Base-by-base conservation (phyloP, 768 basidiomycete species). In the Suillus decipiens region DNA sequence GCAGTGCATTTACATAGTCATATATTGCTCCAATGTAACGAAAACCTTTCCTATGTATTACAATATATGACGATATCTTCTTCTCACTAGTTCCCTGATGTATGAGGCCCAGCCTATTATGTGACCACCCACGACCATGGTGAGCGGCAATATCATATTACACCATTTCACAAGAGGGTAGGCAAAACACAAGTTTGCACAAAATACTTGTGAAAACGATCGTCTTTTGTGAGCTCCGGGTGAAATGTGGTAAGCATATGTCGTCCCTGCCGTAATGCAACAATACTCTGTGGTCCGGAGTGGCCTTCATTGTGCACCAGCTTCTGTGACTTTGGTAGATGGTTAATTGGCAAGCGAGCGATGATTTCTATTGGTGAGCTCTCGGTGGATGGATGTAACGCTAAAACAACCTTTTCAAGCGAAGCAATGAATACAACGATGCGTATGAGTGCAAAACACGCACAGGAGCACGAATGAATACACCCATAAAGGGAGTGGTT, bases 401-500 rank as follows among this genome's bases (percentile, higher is more conserved):
- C 74, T 19, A 88, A 76, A 3, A 94, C 80, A 42, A 93, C 90
- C 92, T 93, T 69, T 63, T 22, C 45, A 53, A 58, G 31, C 28
- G 39, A 58, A 12, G 9, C 45, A 24, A 55, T 47, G 15, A 10
- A 47, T 24, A 24, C 9, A 17, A 39, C 39, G 6, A 22, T 33
- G 28, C 8, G 41, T 2, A 19, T 41, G 17, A 12, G 8, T 11
- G 34, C 51, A 58, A 42, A 41, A 63, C 10, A 78, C 87, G 48
- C 71, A 89, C 92, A 0, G 96, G 96, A 54, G 96, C 96, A 48
- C 96, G 92, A 68, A 99, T 99, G 78, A 99, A 99, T 51, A 97
- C 83, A 0, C 92, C 93, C 22, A 82, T 85, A 72, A 94, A 96
- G 0, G 91, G 84, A 17, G 72, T 69, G 2, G 84, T 76, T 1